Percentiles rank a stretch among this genome's conserved stretches.
These are phyloP conservation scores for Vicia faba DNA, from an alignment of 306 rosid species.

Conservation along the genomic window DNA sequence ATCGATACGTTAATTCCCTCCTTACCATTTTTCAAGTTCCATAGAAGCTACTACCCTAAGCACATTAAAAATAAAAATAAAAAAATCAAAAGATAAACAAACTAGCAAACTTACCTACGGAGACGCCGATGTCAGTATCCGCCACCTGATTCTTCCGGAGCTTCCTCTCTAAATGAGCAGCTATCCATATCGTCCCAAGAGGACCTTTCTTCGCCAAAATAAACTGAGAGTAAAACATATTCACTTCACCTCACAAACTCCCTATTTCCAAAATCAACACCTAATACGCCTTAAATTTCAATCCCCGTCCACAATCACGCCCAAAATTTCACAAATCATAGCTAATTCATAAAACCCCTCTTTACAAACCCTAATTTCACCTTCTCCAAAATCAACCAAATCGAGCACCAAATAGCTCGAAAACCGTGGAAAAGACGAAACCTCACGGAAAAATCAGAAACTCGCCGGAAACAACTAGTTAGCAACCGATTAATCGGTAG, in stretches of 20 bases:
- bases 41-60: too few species aligned
- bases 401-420: neutral
- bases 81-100: slow-evolving; percentile 5
- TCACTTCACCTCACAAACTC: slow-evolving; percentile 37
- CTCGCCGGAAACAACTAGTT: neutral
- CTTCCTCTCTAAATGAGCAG: slow-evolving; percentile 99
- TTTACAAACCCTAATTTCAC: slow-evolving; percentile 41
- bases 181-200: slow-evolving; percentile 99
- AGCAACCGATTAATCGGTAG: neutral
- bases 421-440: neutral
- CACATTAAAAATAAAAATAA: neutral
- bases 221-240: slow-evolving; percentile 97
- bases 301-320: slow-evolving; percentile 23
- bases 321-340: neutral
- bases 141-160: slow-evolving; percentile 99
- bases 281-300: slow-evolving; percentile 6
- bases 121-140: slow-evolving; percentile 95
- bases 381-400: neutral
- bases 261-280: slow-evolving; percentile 41
- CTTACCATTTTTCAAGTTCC: neutral
- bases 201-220: slow-evolving; percentile 99
- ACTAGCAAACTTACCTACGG: slow-evolving; percentile 87
- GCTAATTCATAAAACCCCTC: neutral
- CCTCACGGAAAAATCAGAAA: neutral
- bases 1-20: too few species aligned